Percentiles rank a stretch among this genome's conserved stretches.
Evolutionary conservation across 768 basidiomycete species (phyloP).

Genomic region (Russula lepida): DNA sequence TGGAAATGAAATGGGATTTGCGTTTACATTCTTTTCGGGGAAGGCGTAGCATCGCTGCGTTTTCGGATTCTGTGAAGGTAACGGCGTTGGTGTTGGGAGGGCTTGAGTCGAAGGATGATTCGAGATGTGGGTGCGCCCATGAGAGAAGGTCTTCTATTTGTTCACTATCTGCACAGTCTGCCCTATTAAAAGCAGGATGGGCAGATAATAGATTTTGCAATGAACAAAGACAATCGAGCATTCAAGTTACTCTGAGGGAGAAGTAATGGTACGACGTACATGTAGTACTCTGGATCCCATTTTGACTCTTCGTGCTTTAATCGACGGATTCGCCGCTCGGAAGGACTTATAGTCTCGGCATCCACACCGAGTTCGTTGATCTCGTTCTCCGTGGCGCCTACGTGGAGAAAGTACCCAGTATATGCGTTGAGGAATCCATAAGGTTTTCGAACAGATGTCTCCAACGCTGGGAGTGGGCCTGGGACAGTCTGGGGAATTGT

Average conservation of each 20-base stretch:
- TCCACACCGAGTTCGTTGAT: slow-evolving; percentile 68
- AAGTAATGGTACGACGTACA: slow-evolving; percentile 43
- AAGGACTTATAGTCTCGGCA: slow-evolving; percentile 46
- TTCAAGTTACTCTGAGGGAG: slow-evolving; percentile 26
- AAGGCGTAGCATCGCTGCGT: slow-evolving; percentile 49
- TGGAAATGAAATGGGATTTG: neutral
- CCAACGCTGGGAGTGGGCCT: slow-evolving; percentile 32
- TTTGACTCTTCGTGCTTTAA: slow-evolving; percentile 61
- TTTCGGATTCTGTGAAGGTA: slow-evolving; percentile 66
- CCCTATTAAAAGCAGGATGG: slow-evolving; percentile 37
- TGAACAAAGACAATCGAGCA: too few relatives aligned
- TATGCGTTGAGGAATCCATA: slow-evolving; percentile 77
- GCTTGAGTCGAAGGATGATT: slow-evolving; percentile 17
- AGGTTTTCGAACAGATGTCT: slow-evolving; percentile 36
- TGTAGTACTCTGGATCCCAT: slow-evolving; percentile 80
- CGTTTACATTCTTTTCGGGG: slow-evolving; percentile 46
- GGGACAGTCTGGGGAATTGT: slow-evolving; percentile 58
- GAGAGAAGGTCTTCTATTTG: slow-evolving; percentile 60
- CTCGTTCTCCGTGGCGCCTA: slow-evolving; percentile 69
- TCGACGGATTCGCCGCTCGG: slow-evolving; percentile 47
- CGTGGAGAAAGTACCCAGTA: slow-evolving; percentile 67
- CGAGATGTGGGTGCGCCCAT: slow-evolving; percentile 54
- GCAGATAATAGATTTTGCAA: neutral
- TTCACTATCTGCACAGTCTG: slow-evolving; percentile 71
- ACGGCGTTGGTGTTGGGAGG: slow-evolving; percentile 29